These are phyloP conservation scores for Xylariaceae sp. DNA, from an alignment of 2,329 filamentous ascomycete genomes.

Conservation along the genomic window DNA sequence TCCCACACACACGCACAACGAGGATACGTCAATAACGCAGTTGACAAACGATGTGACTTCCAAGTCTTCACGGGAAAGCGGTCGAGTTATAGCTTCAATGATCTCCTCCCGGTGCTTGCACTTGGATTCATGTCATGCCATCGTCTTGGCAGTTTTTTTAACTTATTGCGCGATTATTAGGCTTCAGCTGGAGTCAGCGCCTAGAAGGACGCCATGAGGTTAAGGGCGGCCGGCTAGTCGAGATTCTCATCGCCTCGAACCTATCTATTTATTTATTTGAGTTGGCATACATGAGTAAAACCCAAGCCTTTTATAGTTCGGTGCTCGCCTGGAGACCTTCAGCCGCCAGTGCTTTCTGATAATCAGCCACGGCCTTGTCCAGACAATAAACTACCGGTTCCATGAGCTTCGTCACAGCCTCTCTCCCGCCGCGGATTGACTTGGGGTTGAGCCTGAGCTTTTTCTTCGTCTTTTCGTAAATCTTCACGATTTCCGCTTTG, in stretches of 20 bases:
- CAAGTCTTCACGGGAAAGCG: background rate
- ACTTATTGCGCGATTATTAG: background rate
- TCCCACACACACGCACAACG: background rate
- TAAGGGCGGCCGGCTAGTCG: background rate
- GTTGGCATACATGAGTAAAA: background rate
- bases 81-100: background rate
- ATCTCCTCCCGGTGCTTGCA: background rate
- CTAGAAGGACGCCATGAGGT: background rate
- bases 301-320: slow-evolving; percentile 33
- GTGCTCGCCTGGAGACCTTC: slow-evolving; percentile 50
- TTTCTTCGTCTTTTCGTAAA: slow-evolving; percentile 69
- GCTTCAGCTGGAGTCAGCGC: background rate
- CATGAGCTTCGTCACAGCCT: slow-evolving; percentile 72
- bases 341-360: slow-evolving; percentile 66
- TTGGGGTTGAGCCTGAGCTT: slow-evolving; percentile 66
- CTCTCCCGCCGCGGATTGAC: slow-evolving; percentile 67
- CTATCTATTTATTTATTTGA: background rate
- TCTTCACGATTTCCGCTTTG: slow-evolving; percentile 66
- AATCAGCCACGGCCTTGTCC: slow-evolving; percentile 65
- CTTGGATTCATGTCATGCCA: background rate
- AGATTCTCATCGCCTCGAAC: background rate
- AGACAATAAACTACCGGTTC: slow-evolving; percentile 69
- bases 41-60: background rate
- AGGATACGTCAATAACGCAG: background rate
- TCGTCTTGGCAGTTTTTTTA: background rate